These are phyloP conservation scores for Schizothecium vesticola DNA, from an alignment of 495 filamentous ascomycete species.

Conservation along the genomic window DNA sequence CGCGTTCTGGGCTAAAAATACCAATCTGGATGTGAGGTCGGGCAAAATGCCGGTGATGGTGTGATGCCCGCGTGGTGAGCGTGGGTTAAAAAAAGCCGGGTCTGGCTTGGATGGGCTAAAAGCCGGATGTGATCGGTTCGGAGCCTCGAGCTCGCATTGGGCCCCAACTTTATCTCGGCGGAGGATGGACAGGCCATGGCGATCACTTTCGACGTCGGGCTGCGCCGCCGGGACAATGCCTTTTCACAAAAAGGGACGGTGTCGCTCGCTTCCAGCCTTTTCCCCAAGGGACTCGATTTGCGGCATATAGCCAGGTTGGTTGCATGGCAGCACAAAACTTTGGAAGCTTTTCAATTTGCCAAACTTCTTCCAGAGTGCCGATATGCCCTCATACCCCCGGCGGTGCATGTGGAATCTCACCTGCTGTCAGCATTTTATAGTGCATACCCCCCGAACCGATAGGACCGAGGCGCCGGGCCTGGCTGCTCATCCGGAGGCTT, in stretches of 20 bases:
- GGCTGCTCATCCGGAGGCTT: background rate
- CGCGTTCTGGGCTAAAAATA: slow-evolving; percentile 20
- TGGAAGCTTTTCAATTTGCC: slow-evolving; percentile 2
- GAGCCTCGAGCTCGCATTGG: background rate
- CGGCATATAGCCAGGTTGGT: background rate
- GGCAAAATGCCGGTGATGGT: slow-evolving; percentile 10
- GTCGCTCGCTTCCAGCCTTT: background rate
- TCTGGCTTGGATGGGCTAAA: background rate
- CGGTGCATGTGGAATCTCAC: slow-evolving; percentile 2
- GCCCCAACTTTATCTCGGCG: background rate
- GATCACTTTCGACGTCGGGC: background rate
- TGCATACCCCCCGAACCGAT: background rate
- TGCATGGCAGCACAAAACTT: background rate
- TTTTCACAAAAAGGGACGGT: background rate
- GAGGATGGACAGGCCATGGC: background rate
- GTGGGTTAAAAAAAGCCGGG: background rate
- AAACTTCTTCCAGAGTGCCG: slow-evolving; percentile 6
- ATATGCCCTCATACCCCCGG: background rate
- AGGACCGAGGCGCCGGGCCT: background rate
- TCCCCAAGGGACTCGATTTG: background rate
- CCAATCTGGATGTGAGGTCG: slow-evolving; percentile 5
- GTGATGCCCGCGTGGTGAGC: background rate
- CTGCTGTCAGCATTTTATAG: slow-evolving; percentile 11
- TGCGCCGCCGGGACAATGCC: slow-evolving; percentile 3
- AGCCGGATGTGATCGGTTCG: background rate